Base-by-base conservation (phyloP, 768 basidiomycete species). In the Trametopsis cervina region DNA sequence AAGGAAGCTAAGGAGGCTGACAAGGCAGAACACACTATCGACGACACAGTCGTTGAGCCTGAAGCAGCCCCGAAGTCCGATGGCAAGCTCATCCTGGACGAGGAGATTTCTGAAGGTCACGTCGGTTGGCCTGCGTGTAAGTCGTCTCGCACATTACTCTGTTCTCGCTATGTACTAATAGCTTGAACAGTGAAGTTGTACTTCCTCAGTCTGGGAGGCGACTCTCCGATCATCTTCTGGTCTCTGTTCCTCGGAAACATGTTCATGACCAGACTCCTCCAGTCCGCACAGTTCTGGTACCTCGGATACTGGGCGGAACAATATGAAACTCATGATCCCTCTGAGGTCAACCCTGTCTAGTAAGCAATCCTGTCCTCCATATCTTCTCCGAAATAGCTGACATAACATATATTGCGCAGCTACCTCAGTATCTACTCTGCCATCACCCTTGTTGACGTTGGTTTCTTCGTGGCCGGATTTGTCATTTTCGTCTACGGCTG, bases 51-150 rank as follows among this genome's bases (percentile, higher is more conserved):
- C 4, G 50, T 18, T 13, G 42, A 47, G 20, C 26, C 20, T 27
- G 41, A 21, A 24, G 42, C 26, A 1, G 24, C 25, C 7, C 41
- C 43, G 13, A 54, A 51, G 37, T 47, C 58, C 5, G 71, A 71
- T 40, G 80, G 81, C 2, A 81, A 83, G 57, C 68, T 85, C n/a
- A 73, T 84, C 40, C 63, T 81, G 5, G 75, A 73, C 0, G 84
- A 86, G 58, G 84, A 86, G 57, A 70, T 83, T 39, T 73, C 68
- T 4, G 69, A 73, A 44, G 82, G 83, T 0, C 77, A 76, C 50
- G 73, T 85, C 23, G 74, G 75, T 40, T 78, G 75, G 68, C 54
- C 57, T 3, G 66, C 72, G 20, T 55, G 69, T 65, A 49, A 54
- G 68, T 60, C 4, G 39, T 35, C n/a, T 33, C 21, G 15, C 27